These are phyloP conservation scores for Kodamaea plutei DNA, from an alignment of 1,139 yeast genomes.

Conservation along the genomic window DNA sequence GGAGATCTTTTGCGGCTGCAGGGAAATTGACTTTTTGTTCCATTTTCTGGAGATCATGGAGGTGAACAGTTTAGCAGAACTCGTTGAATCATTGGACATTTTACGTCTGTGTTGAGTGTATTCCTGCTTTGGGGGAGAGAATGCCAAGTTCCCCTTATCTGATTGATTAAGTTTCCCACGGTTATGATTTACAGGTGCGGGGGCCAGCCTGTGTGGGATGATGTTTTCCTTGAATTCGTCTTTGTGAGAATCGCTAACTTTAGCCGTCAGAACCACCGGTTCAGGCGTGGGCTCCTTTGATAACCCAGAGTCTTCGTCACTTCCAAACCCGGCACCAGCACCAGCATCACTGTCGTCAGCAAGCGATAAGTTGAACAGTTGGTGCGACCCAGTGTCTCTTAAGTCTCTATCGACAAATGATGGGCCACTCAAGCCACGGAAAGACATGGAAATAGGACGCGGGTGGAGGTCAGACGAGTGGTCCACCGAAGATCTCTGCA, in stretches of 20 bases:
- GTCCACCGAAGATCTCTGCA: constrained; percentile 7
- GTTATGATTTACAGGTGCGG: not conserved
- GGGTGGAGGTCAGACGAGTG: constrained; percentile 8
- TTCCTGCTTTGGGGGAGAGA: constrained; percentile 16
- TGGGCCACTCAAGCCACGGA: constrained; percentile 60
- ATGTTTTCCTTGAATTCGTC: constrained; percentile 3
- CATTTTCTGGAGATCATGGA: constrained; percentile 29
- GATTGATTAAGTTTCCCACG: constrained; percentile 4
- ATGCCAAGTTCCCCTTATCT: constrained; percentile 7
- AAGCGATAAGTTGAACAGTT: constrained; percentile 39
- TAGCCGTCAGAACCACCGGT: not conserved
- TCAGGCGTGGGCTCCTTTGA: not conserved
- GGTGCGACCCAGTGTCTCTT: constrained; percentile 39
- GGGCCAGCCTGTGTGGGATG: constrained; percentile 1
- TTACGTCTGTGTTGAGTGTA: constrained; percentile 9
- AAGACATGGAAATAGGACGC: constrained; percentile 66
- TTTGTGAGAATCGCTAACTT: constrained; percentile 10
- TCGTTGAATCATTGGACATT: constrained; percentile 9
- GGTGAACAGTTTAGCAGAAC: constrained; percentile 32
- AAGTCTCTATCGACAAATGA: constrained; percentile 37
- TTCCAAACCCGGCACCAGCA: constrained; percentile 15
- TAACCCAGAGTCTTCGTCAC: constrained; percentile 12
- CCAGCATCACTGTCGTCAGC: constrained; percentile 22
- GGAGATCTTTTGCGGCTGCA: constrained; percentile 2
- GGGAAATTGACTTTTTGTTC: constrained; percentile 13